Percentiles rank a stretch among this genome's conserved stretches.
Evolutionary conservation across 306 rosid genomes (phyloP).

Genomic region (Begonia peltatifolia): DNA sequence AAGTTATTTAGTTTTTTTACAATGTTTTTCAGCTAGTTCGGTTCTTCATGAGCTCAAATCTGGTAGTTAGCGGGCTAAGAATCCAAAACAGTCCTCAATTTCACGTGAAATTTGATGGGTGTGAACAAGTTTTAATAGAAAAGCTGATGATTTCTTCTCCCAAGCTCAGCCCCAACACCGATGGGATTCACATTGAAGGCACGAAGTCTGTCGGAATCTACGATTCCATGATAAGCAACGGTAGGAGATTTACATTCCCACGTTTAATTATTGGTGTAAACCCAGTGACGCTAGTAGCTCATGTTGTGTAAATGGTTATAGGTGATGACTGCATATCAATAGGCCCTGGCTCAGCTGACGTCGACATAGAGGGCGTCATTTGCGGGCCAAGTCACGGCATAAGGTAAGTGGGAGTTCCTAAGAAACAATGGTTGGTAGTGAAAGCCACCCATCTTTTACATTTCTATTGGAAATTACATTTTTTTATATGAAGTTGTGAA

Average conservation of each 20-base stretch:
- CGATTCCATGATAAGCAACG: constrained; percentile 68
- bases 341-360: constrained; percentile 76
- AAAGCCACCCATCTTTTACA: no score
- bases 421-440: no score
- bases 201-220: constrained; percentile 52
- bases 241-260: constrained; percentile 11
- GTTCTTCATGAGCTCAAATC: constrained; percentile 81
- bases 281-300: no score
- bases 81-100: constrained; percentile 78
- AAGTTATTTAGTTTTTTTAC: not conserved
- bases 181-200: constrained; percentile 80
- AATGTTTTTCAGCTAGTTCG: constrained; percentile 41
- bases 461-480: no score
- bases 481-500: no score
- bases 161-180: constrained; percentile 88
- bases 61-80: constrained; percentile 45
- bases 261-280: no score
- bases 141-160: constrained; percentile 68
- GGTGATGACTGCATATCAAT: constrained; percentile 95
- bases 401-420: constrained; percentile 27
- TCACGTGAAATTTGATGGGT: constrained; percentile 88
- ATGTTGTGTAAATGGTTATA: constrained; percentile 7
- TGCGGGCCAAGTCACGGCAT: constrained; percentile 97
- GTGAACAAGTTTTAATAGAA: constrained; percentile 64
- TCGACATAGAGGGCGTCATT: constrained; percentile 66